Percentiles rank a stretch among this genome's conserved stretches.
phyloP scores from a whole-genome alignment of 306 rosid species.

The Oxytropis ochrocephala region DNA sequence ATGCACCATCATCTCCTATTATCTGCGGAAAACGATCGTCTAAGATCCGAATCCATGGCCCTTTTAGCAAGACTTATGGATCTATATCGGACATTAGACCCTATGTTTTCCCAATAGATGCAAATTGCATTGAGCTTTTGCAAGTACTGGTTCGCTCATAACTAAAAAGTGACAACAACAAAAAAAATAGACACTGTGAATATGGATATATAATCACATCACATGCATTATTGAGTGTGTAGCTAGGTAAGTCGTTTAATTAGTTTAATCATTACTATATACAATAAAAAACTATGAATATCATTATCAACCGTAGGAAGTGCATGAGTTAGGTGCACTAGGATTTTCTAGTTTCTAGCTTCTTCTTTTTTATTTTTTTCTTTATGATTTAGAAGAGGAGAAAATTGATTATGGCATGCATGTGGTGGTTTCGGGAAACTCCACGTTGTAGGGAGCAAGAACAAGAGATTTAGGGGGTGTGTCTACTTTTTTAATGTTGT shows the following conservation, averaged over 20 bases:
- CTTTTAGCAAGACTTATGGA: slow-evolving; percentile 44
- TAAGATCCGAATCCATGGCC: slow-evolving; percentile 40
- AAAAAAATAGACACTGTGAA: background rate
- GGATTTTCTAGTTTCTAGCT: background rate
- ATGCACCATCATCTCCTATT: slow-evolving; percentile 29
- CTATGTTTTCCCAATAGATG: slow-evolving; percentile 39
- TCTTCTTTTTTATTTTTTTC: background rate
- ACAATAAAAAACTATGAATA: background rate
- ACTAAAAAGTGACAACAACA: slow-evolving; percentile 6
- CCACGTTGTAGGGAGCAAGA: slow-evolving; percentile 45
- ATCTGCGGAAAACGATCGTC: slow-evolving; percentile 38
- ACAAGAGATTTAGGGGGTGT: slow-evolving; percentile 21
- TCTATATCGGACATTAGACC: slow-evolving; percentile 26
- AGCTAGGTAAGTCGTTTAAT: slow-evolving; percentile 1
- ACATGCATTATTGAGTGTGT: slow-evolving; percentile 15
- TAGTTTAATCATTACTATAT: background rate
- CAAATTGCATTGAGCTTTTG: slow-evolving; percentile 11
- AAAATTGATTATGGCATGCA: background rate
- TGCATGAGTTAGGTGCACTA: background rate
- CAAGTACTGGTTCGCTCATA: background rate
- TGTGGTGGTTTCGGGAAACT: slow-evolving; percentile 31
- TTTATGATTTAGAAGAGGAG: background rate
- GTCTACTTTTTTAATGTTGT: slow-evolving; percentile 9
- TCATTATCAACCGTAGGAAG: background rate
- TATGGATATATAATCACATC: slow-evolving; percentile 2